Evolutionary conservation across 805 yeast genomes (phyloP).

Genomic region (Yamadazyma laniorum): DNA sequence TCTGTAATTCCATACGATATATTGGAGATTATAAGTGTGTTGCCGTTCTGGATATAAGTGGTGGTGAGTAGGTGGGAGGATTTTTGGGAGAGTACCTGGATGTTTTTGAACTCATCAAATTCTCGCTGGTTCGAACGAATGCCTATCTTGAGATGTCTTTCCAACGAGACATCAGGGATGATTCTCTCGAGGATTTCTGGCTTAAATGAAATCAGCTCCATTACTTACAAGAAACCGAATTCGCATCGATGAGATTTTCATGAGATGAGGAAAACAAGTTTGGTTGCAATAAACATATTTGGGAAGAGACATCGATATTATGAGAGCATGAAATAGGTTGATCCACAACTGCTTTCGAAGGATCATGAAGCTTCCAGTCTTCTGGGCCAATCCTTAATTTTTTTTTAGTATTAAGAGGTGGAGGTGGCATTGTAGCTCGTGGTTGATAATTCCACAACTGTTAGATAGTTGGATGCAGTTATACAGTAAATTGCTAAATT

Average conservation of each 20-base stretch:
- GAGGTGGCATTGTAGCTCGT: no score
- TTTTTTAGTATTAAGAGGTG: no score
- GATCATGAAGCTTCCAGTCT: no score
- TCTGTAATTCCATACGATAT: constrained; percentile 12
- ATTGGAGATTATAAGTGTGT: constrained; percentile 13
- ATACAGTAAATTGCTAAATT: no score
- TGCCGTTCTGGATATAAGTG: constrained; percentile 14
- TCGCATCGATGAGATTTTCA: no score
- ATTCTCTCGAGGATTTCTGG: constrained; percentile 80
- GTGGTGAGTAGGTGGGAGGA: constrained; percentile 19
- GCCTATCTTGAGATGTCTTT: constrained; percentile 73
- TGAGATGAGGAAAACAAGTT: neutral
- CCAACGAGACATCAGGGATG: constrained; percentile 81
- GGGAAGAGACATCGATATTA: no score
- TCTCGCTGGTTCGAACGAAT: constrained; percentile 72
- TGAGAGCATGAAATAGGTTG: no score
- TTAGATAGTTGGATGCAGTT: no score
- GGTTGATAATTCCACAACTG: no score
- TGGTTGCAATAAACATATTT: neutral
- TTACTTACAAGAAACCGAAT: neutral
- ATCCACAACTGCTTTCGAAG: no score
- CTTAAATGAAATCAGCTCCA: constrained; percentile 55
- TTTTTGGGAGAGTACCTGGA: constrained; percentile 31
- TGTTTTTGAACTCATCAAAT: constrained; percentile 68
- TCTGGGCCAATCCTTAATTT: no score